These are phyloP conservation scores for Chrysosphaeria jannelii DNA, from an alignment of 2,329 filamentous ascomycete genomes.

Conservation along the genomic window DNA sequence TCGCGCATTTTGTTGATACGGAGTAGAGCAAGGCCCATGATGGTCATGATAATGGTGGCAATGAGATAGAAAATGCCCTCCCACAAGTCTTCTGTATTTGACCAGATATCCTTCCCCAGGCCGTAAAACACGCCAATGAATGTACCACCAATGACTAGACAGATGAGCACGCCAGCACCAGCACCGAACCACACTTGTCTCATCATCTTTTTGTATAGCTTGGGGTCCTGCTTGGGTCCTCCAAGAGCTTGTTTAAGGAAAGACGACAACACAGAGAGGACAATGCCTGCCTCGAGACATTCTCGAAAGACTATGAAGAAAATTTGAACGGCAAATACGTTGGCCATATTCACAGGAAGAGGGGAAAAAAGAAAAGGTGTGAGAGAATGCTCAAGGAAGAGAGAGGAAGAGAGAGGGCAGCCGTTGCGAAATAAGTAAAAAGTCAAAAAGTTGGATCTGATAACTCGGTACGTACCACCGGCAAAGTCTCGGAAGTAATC, in stretches of 20 bases:
- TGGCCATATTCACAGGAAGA: constrained; percentile 17
- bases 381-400: constrained; percentile 1
- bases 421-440: neutral
- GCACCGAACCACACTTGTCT: constrained; percentile 44
- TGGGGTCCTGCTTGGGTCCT: constrained; percentile 27
- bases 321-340: constrained; percentile 49
- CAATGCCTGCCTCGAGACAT: constrained; percentile 53
- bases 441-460: neutral
- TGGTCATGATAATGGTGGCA: constrained; percentile 49
- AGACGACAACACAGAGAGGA: constrained; percentile 61
- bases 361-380: neutral
- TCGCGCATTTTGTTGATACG: constrained; percentile 58
- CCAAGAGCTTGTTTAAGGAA: constrained; percentile 58
- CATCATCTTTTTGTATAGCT: constrained; percentile 34
- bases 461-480: no score
- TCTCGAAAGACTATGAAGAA: constrained; percentile 85
- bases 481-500: no score
- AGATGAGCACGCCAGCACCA: constrained; percentile 24
- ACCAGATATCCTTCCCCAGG: constrained; percentile 35
- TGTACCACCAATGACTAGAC: constrained; percentile 27
- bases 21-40: constrained; percentile 54
- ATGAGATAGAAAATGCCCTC: constrained; percentile 52
- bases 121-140: constrained; percentile 42
- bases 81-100: constrained; percentile 42
- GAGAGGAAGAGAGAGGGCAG: no score